phyloP scores from a whole-genome alignment of 23 red algal genomes.

The Gracilaria gracilis region DNA sequence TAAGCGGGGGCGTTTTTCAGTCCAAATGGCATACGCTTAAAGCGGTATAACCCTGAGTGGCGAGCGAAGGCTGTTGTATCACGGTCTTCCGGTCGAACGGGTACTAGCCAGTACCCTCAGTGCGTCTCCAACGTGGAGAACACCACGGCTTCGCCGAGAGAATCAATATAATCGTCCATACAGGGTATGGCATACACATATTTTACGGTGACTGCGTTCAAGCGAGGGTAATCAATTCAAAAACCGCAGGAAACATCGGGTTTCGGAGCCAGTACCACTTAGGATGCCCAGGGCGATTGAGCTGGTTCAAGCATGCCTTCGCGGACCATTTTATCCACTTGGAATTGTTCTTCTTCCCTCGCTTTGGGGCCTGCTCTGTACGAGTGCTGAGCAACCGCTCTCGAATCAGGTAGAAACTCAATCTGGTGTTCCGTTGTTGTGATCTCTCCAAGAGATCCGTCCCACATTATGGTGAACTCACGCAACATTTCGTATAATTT shows the following conservation, averaged over 20 bases:
- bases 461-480: no score
- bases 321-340: background rate
- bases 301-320: background rate
- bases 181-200: background rate
- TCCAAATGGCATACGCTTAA: background rate
- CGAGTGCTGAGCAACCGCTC: no score
- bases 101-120: conserved; percentile 11
- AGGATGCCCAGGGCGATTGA: background rate
- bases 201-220: no score
- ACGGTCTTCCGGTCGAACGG: background rate
- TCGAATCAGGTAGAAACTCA: no score
- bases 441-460: no score
- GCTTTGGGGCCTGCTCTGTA: no score
- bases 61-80: background rate
- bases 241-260: background rate
- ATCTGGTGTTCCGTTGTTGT: no score
- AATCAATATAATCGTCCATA: conserved; percentile 18
- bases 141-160: background rate
- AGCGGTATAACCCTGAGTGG: background rate
- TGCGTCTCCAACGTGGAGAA: background rate
- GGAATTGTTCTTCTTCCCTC: no score
- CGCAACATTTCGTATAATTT: no score
- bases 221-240: background rate
- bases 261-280: background rate
- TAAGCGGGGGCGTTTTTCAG: background rate